A percentile compares a stretch with the other conserved stretches of the same genome.
phyloP scores from a whole-genome alignment of 1,284 basidiomycete species.

The Vanrija sp. region DNA sequence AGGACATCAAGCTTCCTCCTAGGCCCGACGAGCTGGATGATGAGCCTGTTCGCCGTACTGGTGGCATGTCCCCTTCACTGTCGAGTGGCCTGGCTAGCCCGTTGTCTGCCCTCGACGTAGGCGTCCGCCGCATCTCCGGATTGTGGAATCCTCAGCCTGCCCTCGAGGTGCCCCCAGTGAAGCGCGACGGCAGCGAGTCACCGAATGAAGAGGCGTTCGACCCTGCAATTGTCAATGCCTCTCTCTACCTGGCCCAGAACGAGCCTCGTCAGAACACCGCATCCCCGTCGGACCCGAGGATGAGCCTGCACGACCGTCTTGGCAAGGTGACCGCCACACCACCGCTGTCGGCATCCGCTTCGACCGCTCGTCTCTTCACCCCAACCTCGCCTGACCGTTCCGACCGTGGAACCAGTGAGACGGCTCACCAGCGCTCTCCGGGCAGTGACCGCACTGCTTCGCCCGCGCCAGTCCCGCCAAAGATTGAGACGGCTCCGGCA shows the following conservation, averaged over 20 bases:
- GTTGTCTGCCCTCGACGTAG: slow-evolving; percentile 28
- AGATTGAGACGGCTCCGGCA: slow-evolving; percentile 7
- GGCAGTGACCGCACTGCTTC: slow-evolving; percentile 13
- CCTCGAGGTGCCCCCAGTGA: background rate
- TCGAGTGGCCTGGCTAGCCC: slow-evolving; percentile 1
- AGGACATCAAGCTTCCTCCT: slow-evolving; percentile 27
- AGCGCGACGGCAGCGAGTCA: slow-evolving; percentile 2
- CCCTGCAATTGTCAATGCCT: slow-evolving; percentile 19
- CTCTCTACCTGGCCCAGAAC: background rate
- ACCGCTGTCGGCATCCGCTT: no score
- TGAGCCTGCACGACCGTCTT: slow-evolving; percentile 13
- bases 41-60: slow-evolving; percentile 1
- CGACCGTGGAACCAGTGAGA: background rate
- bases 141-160: slow-evolving; percentile 16
- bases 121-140: slow-evolving; percentile 32
- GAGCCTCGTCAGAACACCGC: slow-evolving; percentile 2
- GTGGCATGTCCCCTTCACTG: slow-evolving; percentile 10
- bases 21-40: slow-evolving; percentile 40
- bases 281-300: background rate
- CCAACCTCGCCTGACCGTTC: background rate
- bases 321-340: no score
- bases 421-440: slow-evolving; percentile 1
- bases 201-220: slow-evolving; percentile 31
- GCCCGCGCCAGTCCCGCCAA: slow-evolving; percentile 10
- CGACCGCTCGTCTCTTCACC: no score